Percentiles rank a stretch among this genome's conserved stretches.
Evolutionary conservation across 805 yeast genomes (phyloP).

Genomic region (Saccharomyces kudriavzevii): DNA sequence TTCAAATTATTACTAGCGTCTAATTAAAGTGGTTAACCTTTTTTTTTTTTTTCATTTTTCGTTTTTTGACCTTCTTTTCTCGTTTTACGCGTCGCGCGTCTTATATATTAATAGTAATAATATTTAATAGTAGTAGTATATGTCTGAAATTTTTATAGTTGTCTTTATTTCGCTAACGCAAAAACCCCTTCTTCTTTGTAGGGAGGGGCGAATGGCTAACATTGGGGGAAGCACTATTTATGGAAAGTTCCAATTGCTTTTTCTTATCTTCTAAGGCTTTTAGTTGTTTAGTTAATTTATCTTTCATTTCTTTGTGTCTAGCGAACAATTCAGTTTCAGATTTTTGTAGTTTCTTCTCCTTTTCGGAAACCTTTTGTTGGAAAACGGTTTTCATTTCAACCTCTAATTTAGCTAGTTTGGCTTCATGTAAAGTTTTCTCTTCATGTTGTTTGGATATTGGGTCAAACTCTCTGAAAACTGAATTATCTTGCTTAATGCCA

Average conservation of each 20-base stretch:
- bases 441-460: conserved; percentile 89
- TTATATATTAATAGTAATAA: background rate
- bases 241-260: conserved; percentile 55
- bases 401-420: conserved; percentile 88
- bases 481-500: conserved; percentile 87
- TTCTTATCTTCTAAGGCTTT: conserved; percentile 88
- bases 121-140: background rate
- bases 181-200: conserved; percentile 72
- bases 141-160: background rate
- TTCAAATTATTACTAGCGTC: background rate
- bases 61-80: background rate
- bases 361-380: conserved; percentile 92
- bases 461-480: conserved; percentile 91
- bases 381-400: conserved; percentile 93
- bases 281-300: conserved; percentile 79
- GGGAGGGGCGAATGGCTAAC: conserved; percentile 44
- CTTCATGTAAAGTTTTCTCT: conserved; percentile 87
- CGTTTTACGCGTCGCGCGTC: background rate
- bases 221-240: conserved; percentile 16
- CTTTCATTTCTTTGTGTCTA: conserved; percentile 96
- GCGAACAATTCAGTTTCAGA: conserved; percentile 94
- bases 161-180: conserved; percentile 39
- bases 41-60: background rate
- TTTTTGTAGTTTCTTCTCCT: conserved; percentile 93
- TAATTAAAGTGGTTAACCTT: background rate